phyloP scores from a whole-genome alignment of 768 basidiomycete species.

The Leccinellum rugosiceps region DNA sequence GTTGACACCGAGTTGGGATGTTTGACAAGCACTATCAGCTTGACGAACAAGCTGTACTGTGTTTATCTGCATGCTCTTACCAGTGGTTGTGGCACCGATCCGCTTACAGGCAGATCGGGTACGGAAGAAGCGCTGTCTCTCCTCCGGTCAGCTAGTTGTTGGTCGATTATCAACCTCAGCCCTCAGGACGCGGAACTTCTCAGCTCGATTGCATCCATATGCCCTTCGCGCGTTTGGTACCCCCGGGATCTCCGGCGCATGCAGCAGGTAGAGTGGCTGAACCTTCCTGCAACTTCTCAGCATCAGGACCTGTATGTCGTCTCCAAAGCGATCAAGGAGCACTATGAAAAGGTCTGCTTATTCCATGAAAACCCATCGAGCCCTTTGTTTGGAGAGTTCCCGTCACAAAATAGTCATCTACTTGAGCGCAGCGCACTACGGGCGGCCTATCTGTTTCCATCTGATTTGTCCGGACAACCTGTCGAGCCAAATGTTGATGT shows the following conservation, averaged over 20 bases:
- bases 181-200: slow-evolving; percentile 30
- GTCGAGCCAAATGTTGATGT: background rate
- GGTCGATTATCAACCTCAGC: slow-evolving; percentile 37
- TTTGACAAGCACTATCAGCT: slow-evolving; percentile 20
- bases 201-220: slow-evolving; percentile 29
- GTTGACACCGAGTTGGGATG: slow-evolving; percentile 32
- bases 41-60: slow-evolving; percentile 32
- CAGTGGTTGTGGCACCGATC: slow-evolving; percentile 38
- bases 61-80: slow-evolving; percentile 46
- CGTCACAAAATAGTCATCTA: background rate
- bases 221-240: slow-evolving; percentile 23
- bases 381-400: background rate
- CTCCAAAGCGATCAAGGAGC: slow-evolving; percentile 26
- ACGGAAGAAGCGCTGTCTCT: slow-evolving; percentile 40
- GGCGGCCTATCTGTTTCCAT: slow-evolving; percentile 7
- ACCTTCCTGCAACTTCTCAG: slow-evolving; percentile 25
- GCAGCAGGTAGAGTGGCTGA: slow-evolving; percentile 36
- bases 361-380: slow-evolving; percentile 3
- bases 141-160: slow-evolving; percentile 35
- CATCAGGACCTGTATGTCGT: slow-evolving; percentile 21
- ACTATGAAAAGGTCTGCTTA: slow-evolving; percentile 9
- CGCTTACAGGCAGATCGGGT: slow-evolving; percentile 41
- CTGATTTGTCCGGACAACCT: background rate
- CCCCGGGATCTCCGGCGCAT: slow-evolving; percentile 31
- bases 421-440: slow-evolving; percentile 14